These are phyloP conservation scores for Backusella circina DNA, from an alignment of 192 early-diverging fungal genomes.

Conservation along the genomic window DNA sequence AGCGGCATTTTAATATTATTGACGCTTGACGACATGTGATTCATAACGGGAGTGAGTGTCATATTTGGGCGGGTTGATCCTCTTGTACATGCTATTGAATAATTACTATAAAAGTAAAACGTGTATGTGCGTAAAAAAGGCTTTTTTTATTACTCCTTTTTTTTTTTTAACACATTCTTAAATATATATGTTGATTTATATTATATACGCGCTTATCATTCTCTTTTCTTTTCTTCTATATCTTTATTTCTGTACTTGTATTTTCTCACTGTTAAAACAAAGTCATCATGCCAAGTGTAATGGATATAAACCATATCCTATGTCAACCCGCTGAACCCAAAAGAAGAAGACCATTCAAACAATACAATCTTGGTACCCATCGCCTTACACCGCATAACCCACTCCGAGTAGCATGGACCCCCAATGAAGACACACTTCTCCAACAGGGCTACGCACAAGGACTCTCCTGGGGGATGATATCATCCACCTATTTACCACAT, in stretches of 20 bases:
- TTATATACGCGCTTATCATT: not conserved
- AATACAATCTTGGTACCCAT: not conserved
- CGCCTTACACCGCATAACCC: not conserved
- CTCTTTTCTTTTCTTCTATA: not conserved
- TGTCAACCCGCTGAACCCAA: not conserved
- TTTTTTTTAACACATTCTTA: not conserved
- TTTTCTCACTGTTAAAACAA: no score
- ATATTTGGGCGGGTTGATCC: not conserved
- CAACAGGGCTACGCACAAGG: constrained; percentile 18
- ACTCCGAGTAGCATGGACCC: constrained; percentile 7
- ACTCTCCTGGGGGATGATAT: constrained; percentile 16
- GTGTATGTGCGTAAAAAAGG: not conserved
- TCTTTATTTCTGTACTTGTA: not conserved
- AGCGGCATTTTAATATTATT: no score
- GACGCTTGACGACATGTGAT: not conserved
- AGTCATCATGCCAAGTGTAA: not conserved
- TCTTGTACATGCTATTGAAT: not conserved
- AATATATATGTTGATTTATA: not conserved
- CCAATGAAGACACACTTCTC: constrained; percentile 6
- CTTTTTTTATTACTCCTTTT: not conserved
- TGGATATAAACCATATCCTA: constrained; percentile 9
- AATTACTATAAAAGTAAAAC: not conserved
- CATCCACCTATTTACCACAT: constrained; percentile 15
- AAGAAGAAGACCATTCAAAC: not conserved
- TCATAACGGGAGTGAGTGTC: no score